Percentiles rank a stretch among this genome's conserved stretches.
phyloP scores from a whole-genome alignment of 2,329 filamentous ascomycete genomes.

The Exophiala mesophila region DNA sequence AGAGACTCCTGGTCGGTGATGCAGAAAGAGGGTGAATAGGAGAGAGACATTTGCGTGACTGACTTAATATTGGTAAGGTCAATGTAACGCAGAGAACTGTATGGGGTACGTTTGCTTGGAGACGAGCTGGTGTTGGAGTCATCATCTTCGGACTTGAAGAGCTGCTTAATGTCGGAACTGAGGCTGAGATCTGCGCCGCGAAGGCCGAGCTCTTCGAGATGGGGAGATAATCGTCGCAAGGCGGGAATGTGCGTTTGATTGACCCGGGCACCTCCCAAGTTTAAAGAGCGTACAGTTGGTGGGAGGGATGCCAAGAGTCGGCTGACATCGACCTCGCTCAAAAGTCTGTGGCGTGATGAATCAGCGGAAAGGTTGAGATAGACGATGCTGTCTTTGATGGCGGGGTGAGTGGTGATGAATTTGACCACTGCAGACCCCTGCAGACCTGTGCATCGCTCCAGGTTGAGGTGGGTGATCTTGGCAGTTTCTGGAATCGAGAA shows the following conservation, averaged over 20 bases:
- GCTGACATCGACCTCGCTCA: constrained; percentile 62
- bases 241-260: constrained; percentile 58
- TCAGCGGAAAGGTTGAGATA: constrained; percentile 72
- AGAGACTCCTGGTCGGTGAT: constrained; percentile 57
- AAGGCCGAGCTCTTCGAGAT: constrained; percentile 71
- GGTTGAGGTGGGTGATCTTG: constrained; percentile 68
- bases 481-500: constrained; percentile 67
- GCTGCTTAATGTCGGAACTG: constrained; percentile 55
- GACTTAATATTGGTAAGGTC: constrained; percentile 67
- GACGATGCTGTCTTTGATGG: constrained; percentile 58
- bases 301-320: constrained; percentile 63
- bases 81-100: constrained; percentile 60
- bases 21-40: constrained; percentile 49
- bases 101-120: constrained; percentile 37
- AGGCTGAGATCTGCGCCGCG: constrained; percentile 62
- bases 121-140: constrained; percentile 35
- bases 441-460: constrained; percentile 69
- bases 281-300: constrained; percentile 64
- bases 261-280: constrained; percentile 70
- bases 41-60: constrained; percentile 53
- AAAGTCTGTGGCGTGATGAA: constrained; percentile 64
- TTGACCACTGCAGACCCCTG: constrained; percentile 62
- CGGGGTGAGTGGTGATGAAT: constrained; percentile 67
- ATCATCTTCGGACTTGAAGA: constrained; percentile 43
- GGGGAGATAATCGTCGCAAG: constrained; percentile 62